These are phyloP conservation scores for Fraxinus albicans DNA, from an alignment of 305 asterid genomes.

Conservation along the genomic window DNA sequence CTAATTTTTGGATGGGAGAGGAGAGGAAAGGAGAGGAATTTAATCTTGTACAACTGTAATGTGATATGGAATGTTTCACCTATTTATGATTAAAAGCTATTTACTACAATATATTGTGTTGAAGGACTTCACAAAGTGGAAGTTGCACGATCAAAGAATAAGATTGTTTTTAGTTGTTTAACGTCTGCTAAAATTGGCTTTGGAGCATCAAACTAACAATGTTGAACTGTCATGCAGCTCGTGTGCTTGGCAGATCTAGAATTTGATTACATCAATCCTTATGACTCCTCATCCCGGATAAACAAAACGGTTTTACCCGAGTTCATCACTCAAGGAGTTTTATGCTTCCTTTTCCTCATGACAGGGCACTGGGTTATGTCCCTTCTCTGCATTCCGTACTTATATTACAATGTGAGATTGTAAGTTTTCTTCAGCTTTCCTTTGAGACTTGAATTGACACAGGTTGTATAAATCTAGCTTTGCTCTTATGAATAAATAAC, in stretches of 20 bases:
- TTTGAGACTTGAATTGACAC: conserved; percentile 8
- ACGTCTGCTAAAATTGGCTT: neutral
- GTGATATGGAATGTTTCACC: neutral
- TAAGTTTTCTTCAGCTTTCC: conserved; percentile 42
- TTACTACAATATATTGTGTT: neutral
- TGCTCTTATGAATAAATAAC: neutral
- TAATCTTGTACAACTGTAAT: neutral
- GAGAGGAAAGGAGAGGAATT: neutral
- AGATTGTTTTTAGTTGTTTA: neutral
- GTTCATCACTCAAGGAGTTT: conserved; percentile 67
- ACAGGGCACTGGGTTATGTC: conserved; percentile 88
- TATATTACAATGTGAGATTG: conserved; percentile 72
- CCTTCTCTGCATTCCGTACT: conserved; percentile 63
- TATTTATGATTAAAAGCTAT: neutral
- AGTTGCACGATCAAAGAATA: neutral
- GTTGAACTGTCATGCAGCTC: conserved; percentile 52
- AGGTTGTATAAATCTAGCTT: neutral
- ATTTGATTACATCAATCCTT: conserved; percentile 81
- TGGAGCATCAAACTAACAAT: conserved; percentile 9
- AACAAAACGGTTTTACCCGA: conserved; percentile 72
- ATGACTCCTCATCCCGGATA: conserved; percentile 75
- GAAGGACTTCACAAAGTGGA: neutral
- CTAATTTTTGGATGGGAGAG: neutral
- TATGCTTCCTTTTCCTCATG: conserved; percentile 65
- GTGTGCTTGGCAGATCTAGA: conserved; percentile 87